phyloP scores from a whole-genome alignment of 805 yeast species.

The Lipomyces anomalus region DNA sequence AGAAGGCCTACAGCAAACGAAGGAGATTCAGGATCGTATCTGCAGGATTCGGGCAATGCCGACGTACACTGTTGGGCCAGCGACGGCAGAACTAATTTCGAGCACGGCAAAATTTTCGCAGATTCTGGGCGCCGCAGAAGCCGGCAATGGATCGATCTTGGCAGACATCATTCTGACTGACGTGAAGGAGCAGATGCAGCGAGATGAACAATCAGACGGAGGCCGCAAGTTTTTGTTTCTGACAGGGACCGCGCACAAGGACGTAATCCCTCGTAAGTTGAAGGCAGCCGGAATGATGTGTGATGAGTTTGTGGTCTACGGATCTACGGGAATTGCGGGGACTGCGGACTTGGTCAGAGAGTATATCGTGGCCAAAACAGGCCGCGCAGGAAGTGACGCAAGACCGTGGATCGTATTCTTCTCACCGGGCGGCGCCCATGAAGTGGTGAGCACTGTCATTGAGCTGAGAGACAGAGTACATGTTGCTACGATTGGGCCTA shows the following conservation, averaged over 20 bases:
- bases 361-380: constrained; percentile 35
- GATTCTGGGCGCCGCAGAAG: constrained; percentile 64
- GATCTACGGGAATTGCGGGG: constrained; percentile 34
- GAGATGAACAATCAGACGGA: too few relatives aligned
- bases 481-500: constrained; percentile 88
- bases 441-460: constrained; percentile 36
- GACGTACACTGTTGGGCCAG: constrained; percentile 88
- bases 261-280: constrained; percentile 66
- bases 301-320: constrained; percentile 18
- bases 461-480: constrained; percentile 29
- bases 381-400: neutral
- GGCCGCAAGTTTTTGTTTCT: constrained; percentile 47
- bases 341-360: neutral
- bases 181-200: neutral
- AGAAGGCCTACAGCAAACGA: constrained; percentile 35
- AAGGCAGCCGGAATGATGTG: constrained; percentile 13
- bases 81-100: constrained; percentile 57
- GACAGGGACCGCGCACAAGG: constrained; percentile 82
- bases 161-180: constrained; percentile 56
- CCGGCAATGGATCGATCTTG: constrained; percentile 75
- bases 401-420: constrained; percentile 71
- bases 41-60: constrained; percentile 29
- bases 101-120: constrained; percentile 59
- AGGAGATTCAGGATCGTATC: constrained; percentile 2
- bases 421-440: constrained; percentile 82